phyloP scores from a whole-genome alignment of 176 grass and related monocot species.

The Cenchrus americanus region DNA sequence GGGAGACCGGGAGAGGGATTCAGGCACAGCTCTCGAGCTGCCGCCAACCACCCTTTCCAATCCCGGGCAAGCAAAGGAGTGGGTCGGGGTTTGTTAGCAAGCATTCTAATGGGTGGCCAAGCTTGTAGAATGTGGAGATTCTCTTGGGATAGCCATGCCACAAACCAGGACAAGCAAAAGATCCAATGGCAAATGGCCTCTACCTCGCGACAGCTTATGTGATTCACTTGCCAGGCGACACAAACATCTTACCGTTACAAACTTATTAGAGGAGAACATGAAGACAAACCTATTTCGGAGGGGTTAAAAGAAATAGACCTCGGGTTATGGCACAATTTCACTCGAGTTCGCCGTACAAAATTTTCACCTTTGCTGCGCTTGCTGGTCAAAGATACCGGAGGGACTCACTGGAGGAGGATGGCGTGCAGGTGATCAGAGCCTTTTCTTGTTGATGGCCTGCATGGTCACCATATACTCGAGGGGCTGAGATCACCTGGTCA shows the following conservation, averaged over 20 bases:
- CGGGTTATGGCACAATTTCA: background rate
- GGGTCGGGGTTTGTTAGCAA: conserved; percentile 21
- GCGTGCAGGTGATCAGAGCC: conserved; percentile 1
- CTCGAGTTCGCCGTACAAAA: background rate
- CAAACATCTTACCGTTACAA: background rate
- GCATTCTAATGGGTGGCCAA: conserved; percentile 54
- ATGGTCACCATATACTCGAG: conserved; percentile 31
- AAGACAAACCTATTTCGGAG: background rate
- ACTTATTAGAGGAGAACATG: background rate
- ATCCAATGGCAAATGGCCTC: conserved; percentile 13
- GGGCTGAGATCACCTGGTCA: conserved; percentile 45
- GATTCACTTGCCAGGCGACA: conserved; percentile 19
- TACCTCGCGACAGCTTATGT: background rate
- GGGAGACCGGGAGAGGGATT: background rate
- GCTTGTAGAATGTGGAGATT: conserved; percentile 43
- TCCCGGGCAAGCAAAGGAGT: conserved; percentile 21
- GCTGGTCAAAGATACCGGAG: conserved; percentile 39
- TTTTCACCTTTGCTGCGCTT: background rate
- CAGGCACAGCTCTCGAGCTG: conserved; percentile 32
- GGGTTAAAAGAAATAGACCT: background rate
- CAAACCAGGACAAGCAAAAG: conserved; percentile 29
- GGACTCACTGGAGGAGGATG: background rate
- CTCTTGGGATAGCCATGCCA: conserved; percentile 46
- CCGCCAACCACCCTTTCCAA: conserved; percentile 5
- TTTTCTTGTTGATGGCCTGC: conserved; percentile 35